Evolutionary conservation across 768 basidiomycete species (phyloP).

Genomic region (Arthromyces matolae): DNA sequence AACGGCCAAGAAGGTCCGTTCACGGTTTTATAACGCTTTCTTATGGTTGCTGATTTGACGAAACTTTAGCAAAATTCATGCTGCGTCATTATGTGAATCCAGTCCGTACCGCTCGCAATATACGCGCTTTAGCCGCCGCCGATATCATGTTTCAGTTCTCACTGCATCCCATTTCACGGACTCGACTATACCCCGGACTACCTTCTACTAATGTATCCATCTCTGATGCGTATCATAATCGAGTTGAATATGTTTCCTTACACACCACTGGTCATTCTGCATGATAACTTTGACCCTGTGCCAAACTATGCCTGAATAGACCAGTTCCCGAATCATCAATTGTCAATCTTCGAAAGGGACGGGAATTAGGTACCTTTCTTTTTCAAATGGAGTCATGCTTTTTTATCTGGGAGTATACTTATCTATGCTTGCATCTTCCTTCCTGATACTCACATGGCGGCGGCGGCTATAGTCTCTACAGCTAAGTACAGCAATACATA

Average conservation of each 20-base stretch:
- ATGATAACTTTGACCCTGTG: too few relatives aligned
- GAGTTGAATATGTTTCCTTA: too few relatives aligned
- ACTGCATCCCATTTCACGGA: slow-evolving; percentile 7
- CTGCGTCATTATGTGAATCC: slow-evolving; percentile 74
- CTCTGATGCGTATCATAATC: not conserved
- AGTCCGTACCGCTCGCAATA: not conserved
- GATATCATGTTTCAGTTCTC: slow-evolving; percentile 12
- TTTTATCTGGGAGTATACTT: too few relatives aligned
- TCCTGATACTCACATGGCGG: too few relatives aligned
- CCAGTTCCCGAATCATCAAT: too few relatives aligned
- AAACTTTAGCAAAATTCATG: slow-evolving; percentile 88
- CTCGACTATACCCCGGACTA: slow-evolving; percentile 13
- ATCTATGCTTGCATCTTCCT: too few relatives aligned
- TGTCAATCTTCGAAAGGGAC: not conserved
- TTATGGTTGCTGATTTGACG: not conserved
- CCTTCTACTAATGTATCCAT: slow-evolving; percentile 10
- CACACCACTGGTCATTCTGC: too few relatives aligned
- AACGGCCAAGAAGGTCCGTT: slow-evolving; percentile 93
- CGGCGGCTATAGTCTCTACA: too few relatives aligned
- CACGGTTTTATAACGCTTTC: not conserved
- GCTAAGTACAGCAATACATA: too few relatives aligned
- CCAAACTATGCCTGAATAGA: too few relatives aligned
- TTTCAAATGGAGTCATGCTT: too few relatives aligned
- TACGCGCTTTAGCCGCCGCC: not conserved
- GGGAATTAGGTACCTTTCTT: not conserved